Conservation (phyloP, 208 protist genomes). For the Spongospora subterranea region DNA sequence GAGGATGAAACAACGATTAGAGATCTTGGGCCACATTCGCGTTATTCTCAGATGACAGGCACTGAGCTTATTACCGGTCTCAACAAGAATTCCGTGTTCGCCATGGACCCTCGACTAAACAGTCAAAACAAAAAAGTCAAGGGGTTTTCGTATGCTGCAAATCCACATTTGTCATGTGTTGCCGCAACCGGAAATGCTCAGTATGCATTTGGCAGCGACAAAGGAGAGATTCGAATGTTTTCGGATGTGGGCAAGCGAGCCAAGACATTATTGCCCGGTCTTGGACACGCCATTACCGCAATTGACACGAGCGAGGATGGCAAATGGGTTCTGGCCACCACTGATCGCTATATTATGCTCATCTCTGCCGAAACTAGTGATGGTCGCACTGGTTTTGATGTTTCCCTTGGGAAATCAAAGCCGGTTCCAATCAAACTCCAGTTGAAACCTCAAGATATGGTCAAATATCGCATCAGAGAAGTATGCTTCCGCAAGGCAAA, state of each 20-base stretch:
- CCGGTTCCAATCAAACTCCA: conserved; percentile 65
- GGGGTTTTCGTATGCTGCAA: conserved; percentile 54
- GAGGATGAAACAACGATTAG: neutral
- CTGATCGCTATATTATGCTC: conserved; percentile 61
- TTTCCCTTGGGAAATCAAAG: conserved; percentile 65
- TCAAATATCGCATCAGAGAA: neutral
- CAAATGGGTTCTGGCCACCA: conserved; percentile 66
- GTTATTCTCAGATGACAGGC: conserved; percentile 44
- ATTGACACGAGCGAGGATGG: conserved; percentile 65
- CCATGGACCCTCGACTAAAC: conserved; percentile 61
- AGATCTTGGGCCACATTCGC: conserved; percentile 59
- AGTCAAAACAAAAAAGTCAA: neutral
- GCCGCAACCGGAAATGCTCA: conserved; percentile 55
- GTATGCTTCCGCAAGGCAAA: conserved; percentile 65
- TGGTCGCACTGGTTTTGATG: conserved; percentile 64
- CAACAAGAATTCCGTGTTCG: conserved; percentile 59
- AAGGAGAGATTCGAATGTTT: conserved; percentile 71
- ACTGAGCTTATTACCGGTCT: conserved; percentile 60
- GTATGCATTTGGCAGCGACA: conserved; percentile 59
- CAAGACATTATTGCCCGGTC: conserved; percentile 67
- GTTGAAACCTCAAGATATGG: conserved; percentile 54
- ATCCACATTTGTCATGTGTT: conserved; percentile 59
- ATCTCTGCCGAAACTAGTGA: conserved; percentile 44
- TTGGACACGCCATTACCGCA: conserved; percentile 65
- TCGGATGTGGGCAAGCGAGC: conserved; percentile 59